These are phyloP conservation scores for Calvatia gigantea DNA, from an alignment of 768 basidiomycete genomes.

Conservation along the genomic window DNA sequence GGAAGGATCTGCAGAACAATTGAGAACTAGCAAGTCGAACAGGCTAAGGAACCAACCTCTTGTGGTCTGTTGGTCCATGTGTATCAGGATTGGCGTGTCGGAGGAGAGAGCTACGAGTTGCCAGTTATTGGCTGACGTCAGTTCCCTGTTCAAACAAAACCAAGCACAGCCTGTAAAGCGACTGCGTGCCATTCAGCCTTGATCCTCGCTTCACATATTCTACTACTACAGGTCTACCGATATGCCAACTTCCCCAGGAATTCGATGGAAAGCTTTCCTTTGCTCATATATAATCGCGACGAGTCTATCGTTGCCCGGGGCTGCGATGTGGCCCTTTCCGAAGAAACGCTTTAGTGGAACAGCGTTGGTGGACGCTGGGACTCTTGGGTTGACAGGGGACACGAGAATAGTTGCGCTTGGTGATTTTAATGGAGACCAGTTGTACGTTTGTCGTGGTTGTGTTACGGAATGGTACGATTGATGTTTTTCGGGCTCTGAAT, in stretches of 20 bases:
- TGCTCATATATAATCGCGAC: background rate
- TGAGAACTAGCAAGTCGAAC: too few species aligned
- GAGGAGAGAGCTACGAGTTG: too few species aligned
- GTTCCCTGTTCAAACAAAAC: too few species aligned
- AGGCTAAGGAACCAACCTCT: too few species aligned
- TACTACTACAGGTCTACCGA: background rate
- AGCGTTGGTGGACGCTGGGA: slow-evolving; percentile 73
- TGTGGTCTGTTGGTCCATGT: too few species aligned
- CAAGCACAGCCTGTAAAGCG: too few species aligned
- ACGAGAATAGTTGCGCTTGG: slow-evolving; percentile 85
- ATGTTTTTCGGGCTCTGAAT: background rate
- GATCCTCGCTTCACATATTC: too few species aligned
- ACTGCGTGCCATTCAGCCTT: too few species aligned
- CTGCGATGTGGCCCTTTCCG: slow-evolving; percentile 71
- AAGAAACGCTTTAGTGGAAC: slow-evolving; percentile 85
- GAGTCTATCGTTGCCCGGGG: background rate
- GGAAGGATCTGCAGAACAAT: too few species aligned
- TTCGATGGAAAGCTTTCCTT: background rate
- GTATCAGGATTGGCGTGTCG: too few species aligned
- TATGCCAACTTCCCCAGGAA: background rate
- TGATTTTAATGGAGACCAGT: slow-evolving; percentile 95
- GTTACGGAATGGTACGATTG: background rate
- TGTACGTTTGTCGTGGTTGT: slow-evolving; percentile 50
- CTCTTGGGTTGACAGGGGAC: slow-evolving; percentile 70
- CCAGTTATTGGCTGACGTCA: too few species aligned